These are phyloP conservation scores for Pouteria campechiana DNA, from an alignment of 179 eudicot genomes.

Conservation along the genomic window DNA sequence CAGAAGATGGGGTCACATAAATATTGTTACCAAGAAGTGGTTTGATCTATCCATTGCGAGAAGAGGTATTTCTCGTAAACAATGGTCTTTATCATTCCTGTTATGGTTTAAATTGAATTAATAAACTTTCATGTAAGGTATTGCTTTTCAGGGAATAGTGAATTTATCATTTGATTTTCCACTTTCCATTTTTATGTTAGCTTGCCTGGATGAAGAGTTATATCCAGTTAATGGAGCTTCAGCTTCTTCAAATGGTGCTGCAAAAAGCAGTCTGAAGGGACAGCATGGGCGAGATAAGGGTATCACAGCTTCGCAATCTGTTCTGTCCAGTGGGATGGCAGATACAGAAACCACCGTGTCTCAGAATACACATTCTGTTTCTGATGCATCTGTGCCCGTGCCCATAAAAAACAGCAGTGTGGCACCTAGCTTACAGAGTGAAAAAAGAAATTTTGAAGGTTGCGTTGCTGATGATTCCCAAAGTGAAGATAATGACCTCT, in stretches of 20 bases:
- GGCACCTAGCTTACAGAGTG: slow-evolving; percentile 19
- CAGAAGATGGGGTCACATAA: slow-evolving; percentile 68
- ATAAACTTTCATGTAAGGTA: too few relatives aligned
- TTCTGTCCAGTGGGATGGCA: slow-evolving; percentile 26
- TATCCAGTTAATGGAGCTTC: slow-evolving; percentile 54
- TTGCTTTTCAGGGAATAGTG: too few relatives aligned
- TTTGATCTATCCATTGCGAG: slow-evolving; percentile 81
- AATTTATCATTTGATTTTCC: too few relatives aligned
- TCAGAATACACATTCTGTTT: slow-evolving; percentile 34
- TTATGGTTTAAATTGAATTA: too few relatives aligned
- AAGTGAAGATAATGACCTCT: slow-evolving; percentile 69
- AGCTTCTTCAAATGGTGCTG: slow-evolving; percentile 22
- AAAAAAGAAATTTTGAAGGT: slow-evolving; percentile 29
- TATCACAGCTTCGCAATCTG: slow-evolving; percentile 26
- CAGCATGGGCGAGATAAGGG: slow-evolving; percentile 40
- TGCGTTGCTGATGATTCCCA: slow-evolving; percentile 89
- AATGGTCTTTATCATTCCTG: too few relatives aligned
- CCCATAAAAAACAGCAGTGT: slow-evolving; percentile 24
- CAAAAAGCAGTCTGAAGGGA: slow-evolving; percentile 20
- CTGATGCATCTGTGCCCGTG: slow-evolving; percentile 26
- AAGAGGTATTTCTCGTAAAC: slow-evolving; percentile 64
- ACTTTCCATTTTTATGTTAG: slow-evolving; percentile 22
- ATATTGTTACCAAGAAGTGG: slow-evolving; percentile 72
- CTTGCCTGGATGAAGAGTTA: slow-evolving; percentile 76
- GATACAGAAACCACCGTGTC: slow-evolving; percentile 47